phyloP scores from a whole-genome alignment of 192 early-diverging fungal species.

The Backusella circina region DNA sequence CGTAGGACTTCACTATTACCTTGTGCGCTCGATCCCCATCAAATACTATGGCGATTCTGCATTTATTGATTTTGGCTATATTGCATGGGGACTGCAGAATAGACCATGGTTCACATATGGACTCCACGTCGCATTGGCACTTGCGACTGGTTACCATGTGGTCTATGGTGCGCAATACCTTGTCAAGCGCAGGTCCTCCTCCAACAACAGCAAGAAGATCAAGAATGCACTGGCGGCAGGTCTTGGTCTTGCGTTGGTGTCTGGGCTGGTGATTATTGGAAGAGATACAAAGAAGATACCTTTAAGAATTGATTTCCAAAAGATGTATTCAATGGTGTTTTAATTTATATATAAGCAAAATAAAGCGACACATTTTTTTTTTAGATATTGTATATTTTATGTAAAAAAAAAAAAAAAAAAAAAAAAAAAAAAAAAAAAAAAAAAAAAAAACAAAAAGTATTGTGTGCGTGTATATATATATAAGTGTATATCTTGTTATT shows the following conservation, averaged over 20 bases:
- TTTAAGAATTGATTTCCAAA: constrained; percentile 2
- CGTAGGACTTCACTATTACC: constrained; percentile 14
- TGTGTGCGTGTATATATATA: no score
- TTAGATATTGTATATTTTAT: not conserved
- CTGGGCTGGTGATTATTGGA: not conserved
- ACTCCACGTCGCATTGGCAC: constrained; percentile 13
- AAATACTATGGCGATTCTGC: constrained; percentile 27
- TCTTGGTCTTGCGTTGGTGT: constrained; percentile 5
- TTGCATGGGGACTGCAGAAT: constrained; percentile 29
- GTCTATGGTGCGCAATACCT: constrained; percentile 2
- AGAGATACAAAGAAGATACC: constrained; percentile 15
- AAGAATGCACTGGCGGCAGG: not conserved
- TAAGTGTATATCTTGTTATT: not conserved
- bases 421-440: no score
- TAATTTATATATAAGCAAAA: not conserved
- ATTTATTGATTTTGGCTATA: constrained; percentile 27
- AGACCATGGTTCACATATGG: constrained; percentile 14
- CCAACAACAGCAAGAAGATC: no score
- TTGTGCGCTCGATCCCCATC: constrained; percentile 13
- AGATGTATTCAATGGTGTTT: constrained; percentile 2
- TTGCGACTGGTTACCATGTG: constrained; percentile 12
- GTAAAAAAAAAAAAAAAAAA: not conserved
- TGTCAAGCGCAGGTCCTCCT: not conserved
- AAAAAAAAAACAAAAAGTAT: no score
- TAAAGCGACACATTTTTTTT: not conserved